Base-by-base conservation (phyloP, 2,329 filamentous ascomycete species). In the Monosporascus sp. region DNA sequence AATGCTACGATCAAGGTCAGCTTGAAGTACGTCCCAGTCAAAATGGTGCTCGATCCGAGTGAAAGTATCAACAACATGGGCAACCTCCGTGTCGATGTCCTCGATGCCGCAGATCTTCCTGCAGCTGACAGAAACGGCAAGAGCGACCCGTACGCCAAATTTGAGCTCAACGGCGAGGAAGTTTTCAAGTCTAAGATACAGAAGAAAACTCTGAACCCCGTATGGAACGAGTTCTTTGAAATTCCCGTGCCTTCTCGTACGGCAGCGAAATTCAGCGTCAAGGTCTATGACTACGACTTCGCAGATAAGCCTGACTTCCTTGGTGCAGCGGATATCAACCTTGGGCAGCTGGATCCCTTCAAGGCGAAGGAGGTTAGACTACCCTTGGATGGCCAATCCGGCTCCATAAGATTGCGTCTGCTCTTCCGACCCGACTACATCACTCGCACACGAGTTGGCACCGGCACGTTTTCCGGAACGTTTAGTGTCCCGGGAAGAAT, bases 51-150 rank as follows among this genome's bases (percentile, higher is more conserved):
- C 48, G 91, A 99, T 65, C 89, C 94, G 0, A 91, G 86, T 64
- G 94, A 99, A 73, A 97, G 91, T 66, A 96, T 99, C 78, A 97
- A 97, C 82, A 99, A 99, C 73, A 96, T 96, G 84, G 94, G 94
- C 55, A 92, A 86, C 54, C 85, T 99, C 22, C 89, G 92, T 20
- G 90, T 99, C n/a, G 91, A 97, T 64, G 81, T 99, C 18, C 76
- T 97, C 38, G 91, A 96, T 69, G 94, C 87, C 18, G 76, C 82
- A 8, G 87, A 96, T 55, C 81, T 99, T n/a, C 94, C 94, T 7
- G 86, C 94, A 1, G 93, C 93, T 28, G 94, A 99, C 66, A 86
- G 91, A 37, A 99, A 99, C 67, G 94, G 94, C 62, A 97, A 88
- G 80, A 97, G 91, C 64, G 94, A 99, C 66, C 94, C 94, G 5